Base-by-base conservation (phyloP, 73 alveolate species). In the Breviolum minutum region DNA sequence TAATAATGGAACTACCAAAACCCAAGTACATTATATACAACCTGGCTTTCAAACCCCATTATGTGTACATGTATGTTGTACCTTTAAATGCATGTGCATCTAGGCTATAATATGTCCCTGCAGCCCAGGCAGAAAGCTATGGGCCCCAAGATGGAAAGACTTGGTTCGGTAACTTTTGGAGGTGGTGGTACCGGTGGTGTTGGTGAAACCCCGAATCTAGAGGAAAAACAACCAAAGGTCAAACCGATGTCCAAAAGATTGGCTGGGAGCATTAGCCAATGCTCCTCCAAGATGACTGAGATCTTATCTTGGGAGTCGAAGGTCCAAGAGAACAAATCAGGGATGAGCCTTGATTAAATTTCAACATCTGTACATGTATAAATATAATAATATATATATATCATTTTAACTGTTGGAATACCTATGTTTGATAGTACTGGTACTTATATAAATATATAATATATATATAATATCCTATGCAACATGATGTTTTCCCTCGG, bases 241-340 rank as follows among this genome's bases (percentile, higher is more conserved):
- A 77, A 77, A 77, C 66, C 64, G 12, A 77, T 77, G 87, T 77
- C 87, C 30, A 77, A 77, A 12, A 27, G 32, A 6, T 12, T 77
- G 3, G 7, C 60, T 4, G 6, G 27, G 13, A 12, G 27, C 64
- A 77, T 77, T 12, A 32, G 66, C 7, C 26, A 9, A 8, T 77
- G 87, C 40, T 77, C 87, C 26, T 77, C 87, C 10, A 77, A 77
- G 64, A 27, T 77, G 63, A 77, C 87, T 2, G 87, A 77, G 64
- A 32, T 77, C 40, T 8, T 77, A 27, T 7, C 27, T 5, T 77
- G 87, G 87, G 66, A 77, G 17, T 7, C 66, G 5, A 77, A 77
- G 17, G 66, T 77, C 8, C 30, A 5, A 30, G 87, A 77, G 66
- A 77, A 77, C 87, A 77, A 77, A 27, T 20, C n/a, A 7, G 87